Percentiles rank a stretch among this genome's conserved stretches.
These are phyloP conservation scores for Arthrinium phaeospermum DNA, from an alignment of 2,329 filamentous ascomycete species.

Conservation along the genomic window DNA sequence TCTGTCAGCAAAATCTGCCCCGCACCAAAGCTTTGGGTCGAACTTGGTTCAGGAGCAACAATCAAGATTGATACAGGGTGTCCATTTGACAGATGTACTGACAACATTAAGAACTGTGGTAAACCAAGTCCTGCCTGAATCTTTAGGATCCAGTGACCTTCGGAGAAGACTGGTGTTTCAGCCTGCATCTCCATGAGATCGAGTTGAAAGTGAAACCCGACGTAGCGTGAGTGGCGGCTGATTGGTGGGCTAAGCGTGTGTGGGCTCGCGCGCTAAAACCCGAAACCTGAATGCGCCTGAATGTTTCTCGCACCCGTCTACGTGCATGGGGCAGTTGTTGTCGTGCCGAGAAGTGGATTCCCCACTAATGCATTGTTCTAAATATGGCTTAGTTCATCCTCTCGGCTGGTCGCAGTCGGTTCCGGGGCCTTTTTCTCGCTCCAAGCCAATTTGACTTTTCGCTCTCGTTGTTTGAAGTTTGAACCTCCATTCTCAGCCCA, in stretches of 20 bases:
- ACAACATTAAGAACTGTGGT: neutral
- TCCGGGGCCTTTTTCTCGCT: neutral
- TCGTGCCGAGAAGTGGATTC: constrained; percentile 23
- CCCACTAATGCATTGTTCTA: constrained; percentile 27
- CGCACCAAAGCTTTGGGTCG: neutral
- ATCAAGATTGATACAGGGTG: neutral
- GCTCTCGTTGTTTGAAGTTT: neutral
- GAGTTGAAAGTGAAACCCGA: constrained; percentile 20
- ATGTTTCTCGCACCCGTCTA: constrained; percentile 18
- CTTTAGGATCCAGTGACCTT: neutral
- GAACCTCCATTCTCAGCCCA: neutral
- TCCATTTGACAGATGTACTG: neutral
- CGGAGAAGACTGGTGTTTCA: constrained; percentile 26
- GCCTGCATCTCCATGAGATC: constrained; percentile 22
- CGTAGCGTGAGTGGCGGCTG: constrained; percentile 23
- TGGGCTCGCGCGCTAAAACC: constrained; percentile 23
- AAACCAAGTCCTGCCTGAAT: neutral
- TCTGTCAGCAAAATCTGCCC: neutral
- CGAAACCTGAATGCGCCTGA: constrained; percentile 21
- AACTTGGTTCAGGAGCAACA: neutral
- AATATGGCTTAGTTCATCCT: constrained; percentile 13
- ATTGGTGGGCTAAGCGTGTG: constrained; percentile 31
- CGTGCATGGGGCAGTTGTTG: constrained; percentile 22
- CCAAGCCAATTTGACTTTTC: neutral
- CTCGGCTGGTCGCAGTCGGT: neutral